These are phyloP conservation scores for Podospora anserina DNA, from an alignment of 495 filamentous ascomycete species.

Conservation along the genomic window DNA sequence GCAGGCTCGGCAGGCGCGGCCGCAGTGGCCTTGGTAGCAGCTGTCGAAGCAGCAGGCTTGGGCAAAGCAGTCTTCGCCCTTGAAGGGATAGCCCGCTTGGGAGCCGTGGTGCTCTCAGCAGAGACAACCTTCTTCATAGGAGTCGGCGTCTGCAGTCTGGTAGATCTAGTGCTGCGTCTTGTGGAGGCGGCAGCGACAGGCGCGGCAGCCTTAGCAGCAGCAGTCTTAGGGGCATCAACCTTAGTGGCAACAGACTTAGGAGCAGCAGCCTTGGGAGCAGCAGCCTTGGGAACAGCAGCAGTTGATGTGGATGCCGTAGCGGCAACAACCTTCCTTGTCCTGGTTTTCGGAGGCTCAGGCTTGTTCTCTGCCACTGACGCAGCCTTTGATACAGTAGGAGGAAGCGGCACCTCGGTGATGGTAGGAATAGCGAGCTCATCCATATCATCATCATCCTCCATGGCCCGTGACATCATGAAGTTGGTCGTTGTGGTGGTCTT, in stretches of 20 bases:
- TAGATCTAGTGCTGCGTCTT: slow-evolving; percentile 4
- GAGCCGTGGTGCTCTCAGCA: slow-evolving; percentile 1
- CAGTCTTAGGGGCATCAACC: not conserved
- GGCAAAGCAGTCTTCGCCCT: not conserved
- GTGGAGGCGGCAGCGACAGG: not conserved
- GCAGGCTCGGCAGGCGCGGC: not conserved
- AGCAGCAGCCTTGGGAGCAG: not conserved
- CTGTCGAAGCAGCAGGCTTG: not conserved
- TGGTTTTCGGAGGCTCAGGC: not conserved
- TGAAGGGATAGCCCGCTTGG: not conserved
- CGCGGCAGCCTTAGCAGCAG: not conserved
- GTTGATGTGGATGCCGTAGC: not conserved
- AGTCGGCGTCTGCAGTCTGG: slow-evolving; percentile 5
- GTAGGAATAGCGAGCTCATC: slow-evolving; percentile 9
- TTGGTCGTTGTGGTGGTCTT: not conserved
- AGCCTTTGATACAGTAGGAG: not conserved
- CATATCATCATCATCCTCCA: slow-evolving; percentile 5
- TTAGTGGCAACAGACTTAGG: not conserved
- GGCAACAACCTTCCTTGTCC: not conserved
- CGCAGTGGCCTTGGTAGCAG: not conserved
- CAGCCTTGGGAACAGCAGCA: slow-evolving; percentile 2
- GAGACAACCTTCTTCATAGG: slow-evolving; percentile 9
- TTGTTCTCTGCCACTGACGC: not conserved
- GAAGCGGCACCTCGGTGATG: slow-evolving; percentile 5
- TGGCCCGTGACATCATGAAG: not conserved